Evolutionary conservation across 345 rosid genomes (phyloP).

Genomic region (Zanthoxylum bungeanum): DNA sequence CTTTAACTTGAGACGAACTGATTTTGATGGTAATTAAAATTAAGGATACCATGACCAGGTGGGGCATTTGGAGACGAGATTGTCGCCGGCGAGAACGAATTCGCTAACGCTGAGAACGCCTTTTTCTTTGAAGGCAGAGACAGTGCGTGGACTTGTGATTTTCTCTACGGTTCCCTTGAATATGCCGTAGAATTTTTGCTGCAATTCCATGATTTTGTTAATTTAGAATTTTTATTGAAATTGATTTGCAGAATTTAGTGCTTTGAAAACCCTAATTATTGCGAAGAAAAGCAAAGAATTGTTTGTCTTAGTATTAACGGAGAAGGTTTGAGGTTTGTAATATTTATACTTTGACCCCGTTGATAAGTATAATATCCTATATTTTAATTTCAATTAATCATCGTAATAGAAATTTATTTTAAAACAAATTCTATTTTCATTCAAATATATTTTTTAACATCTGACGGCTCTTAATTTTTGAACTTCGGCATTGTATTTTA

Average conservation of each 20-base stretch:
- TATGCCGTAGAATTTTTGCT: slow-evolving; percentile 84
- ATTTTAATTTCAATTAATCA: too few relatives aligned
- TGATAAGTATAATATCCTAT: not conserved
- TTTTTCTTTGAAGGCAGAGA: slow-evolving; percentile 95
- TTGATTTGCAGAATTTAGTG: not conserved
- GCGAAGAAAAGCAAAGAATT: not conserved
- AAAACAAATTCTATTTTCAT: too few relatives aligned
- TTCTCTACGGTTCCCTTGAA: slow-evolving; percentile 94
- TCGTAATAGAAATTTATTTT: too few relatives aligned
- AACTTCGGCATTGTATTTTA: too few relatives aligned
- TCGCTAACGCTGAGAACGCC: slow-evolving; percentile 96
- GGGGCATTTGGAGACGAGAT: slow-evolving; percentile 97
- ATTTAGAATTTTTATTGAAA: not conserved
- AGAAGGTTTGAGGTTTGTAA: not conserved
- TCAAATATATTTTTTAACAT: too few relatives aligned
- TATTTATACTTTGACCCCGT: not conserved
- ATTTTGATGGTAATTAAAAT: not conserved
- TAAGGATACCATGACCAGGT: slow-evolving; percentile 90
- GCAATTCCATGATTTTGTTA: slow-evolving; percentile 41
- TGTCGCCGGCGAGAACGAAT: slow-evolving; percentile 88
- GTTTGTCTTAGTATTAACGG: not conserved
- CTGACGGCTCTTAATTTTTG: too few relatives aligned
- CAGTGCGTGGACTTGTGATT: slow-evolving; percentile 86
- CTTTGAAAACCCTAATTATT: slow-evolving; percentile 1
- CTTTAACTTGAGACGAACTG: not conserved